Base-by-base conservation (phyloP, 352 stramenopile genomes). In the Globisporangium nagaii region DNA sequence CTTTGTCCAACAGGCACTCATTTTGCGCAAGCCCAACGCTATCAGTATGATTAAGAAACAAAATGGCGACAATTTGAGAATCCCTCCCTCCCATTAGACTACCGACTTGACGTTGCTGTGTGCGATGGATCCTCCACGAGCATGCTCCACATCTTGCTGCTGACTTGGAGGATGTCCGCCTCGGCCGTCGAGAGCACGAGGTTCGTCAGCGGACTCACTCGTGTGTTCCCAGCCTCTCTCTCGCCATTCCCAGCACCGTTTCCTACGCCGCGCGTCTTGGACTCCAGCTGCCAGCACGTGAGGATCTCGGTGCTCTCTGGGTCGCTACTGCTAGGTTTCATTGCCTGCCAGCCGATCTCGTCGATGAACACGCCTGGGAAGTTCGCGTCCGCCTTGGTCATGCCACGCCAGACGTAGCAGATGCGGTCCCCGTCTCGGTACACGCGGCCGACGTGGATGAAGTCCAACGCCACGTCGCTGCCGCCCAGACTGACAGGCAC, bases 351-450 rank as follows among this genome's bases (percentile, higher is more conserved):
- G 42, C 43, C 51, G 0, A 11, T 31, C 42, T 58, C 51, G 51
- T 58, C 40, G 7, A 50, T 41, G 19, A 40, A 41, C 20, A 58
- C 39, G 4, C 51, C 51, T 12, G 41, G 53, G 34, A 59, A 59
- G 11, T 59, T 41, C 3, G 41, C 24, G 12, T 59, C 53, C 2
- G 25, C 24, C 32, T 46, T 53, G 1, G 53, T 53, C 10, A 44
- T 15, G 4, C 22, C 31, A 12, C 53, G 41, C 42, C 52, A 58
- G 7, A 58, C 52, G 20, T 27, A 34, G 17, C 9, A 24, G 12
- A 56, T 19, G 13, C 40, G 24, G 3, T 32, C 39, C 2, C 20
- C 0, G n/a, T 36, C 19, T 7, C n/a, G 30, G n/a, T 44, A 58
- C 5, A 27, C 2, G 5, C 32, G 27, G 7, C 27, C 17, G 7